Base-by-base conservation (phyloP, 345 rosid species). In the Diplotaxis tenuifolia region DNA sequence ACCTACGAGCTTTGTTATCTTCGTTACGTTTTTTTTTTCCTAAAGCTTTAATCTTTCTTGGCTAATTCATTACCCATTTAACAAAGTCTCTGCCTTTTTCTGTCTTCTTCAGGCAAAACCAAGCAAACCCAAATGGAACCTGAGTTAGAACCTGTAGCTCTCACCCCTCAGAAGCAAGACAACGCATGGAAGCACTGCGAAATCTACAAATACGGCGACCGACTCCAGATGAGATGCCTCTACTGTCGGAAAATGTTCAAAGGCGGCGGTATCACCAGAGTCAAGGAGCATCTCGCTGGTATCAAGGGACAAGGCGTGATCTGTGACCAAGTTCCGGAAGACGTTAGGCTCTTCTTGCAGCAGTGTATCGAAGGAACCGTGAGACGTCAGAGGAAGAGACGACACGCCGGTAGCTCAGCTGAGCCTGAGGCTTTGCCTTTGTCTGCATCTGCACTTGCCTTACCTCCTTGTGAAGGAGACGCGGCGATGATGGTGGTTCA, bases 231-330 rank as follows among this genome's bases (percentile, higher is more conserved):
- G 73, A 85, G 82, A 79, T 94, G 97, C 52, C 7, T 83, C 45
- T 94, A 89, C 73, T 94, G 97, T 75, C 53, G 80, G 20, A 91
- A 94, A 63, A 52, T 94, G 53, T 91, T 94, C 53, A 89, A 89
- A 81, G 98, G 98, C 8, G 98, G 96, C 31, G 98, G 98, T 40
- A 91, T 94, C 67, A 89, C 93, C 14, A 87, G 98, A 81, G 85
- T 94, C 68, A 94, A 94, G 82, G 97, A 94, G 59, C 97, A 94
- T 73, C 86, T 94, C 31, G 96, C 98, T 0, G 89, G 96, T 40
- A 89, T 83, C 8, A 94, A 91, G 83, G 97, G 97, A 28, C 87
- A 88, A 67, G 98, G 91, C 0, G 78, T 93, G 1, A 89, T 87
- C 68, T 94, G 98, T 71, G 77, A 76, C 31, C 85, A 71, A 12